phyloP scores from a whole-genome alignment of 1,284 basidiomycete species.

The Leccinum fallax region DNA sequence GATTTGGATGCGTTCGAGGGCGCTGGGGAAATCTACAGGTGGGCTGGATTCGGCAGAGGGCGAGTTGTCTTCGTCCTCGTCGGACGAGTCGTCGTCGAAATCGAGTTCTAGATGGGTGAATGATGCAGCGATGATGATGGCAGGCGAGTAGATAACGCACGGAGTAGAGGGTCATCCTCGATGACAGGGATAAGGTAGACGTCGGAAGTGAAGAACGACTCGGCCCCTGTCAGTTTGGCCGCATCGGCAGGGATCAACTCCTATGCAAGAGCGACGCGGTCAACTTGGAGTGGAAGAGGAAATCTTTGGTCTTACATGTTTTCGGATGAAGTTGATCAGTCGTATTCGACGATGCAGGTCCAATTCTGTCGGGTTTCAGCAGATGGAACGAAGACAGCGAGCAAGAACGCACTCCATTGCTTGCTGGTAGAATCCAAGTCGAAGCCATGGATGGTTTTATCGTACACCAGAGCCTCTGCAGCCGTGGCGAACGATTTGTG shows the following conservation, averaged over 20 bases:
- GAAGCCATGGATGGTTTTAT: slow-evolving; percentile 63
- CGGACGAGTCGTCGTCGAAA: slow-evolving; percentile 76
- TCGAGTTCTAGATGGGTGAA: slow-evolving; percentile 50
- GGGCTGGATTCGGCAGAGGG: slow-evolving; percentile 27
- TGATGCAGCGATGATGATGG: background rate
- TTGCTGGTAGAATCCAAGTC: slow-evolving; percentile 56
- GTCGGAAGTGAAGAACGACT: slow-evolving; percentile 71
- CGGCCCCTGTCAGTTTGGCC: slow-evolving; percentile 52
- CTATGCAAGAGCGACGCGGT: slow-evolving; percentile 37
- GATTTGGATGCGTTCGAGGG: slow-evolving; percentile 48
- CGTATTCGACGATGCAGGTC: slow-evolving; percentile 76
- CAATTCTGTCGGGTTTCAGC: slow-evolving; percentile 41
- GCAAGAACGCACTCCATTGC: slow-evolving; percentile 50
- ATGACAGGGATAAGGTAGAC: slow-evolving; percentile 78
- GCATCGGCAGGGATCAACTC: slow-evolving; percentile 52
- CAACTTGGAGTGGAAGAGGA: slow-evolving; percentile 16
- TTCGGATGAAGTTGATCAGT: slow-evolving; percentile 86
- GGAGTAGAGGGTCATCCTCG: slow-evolving; percentile 86
- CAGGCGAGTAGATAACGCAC: slow-evolving; percentile 47
- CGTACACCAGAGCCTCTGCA: slow-evolving; percentile 64
- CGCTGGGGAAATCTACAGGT: slow-evolving; percentile 37
- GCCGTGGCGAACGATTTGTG: slow-evolving; percentile 62
- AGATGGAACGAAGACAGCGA: background rate
- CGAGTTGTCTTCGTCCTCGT: slow-evolving; percentile 48
- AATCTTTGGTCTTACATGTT: slow-evolving; percentile 47